Percentiles rank a stretch among this genome's conserved stretches.
These are phyloP conservation scores for Pholiota adiposa DNA, from an alignment of 1,284 basidiomycete species.

Conservation along the genomic window DNA sequence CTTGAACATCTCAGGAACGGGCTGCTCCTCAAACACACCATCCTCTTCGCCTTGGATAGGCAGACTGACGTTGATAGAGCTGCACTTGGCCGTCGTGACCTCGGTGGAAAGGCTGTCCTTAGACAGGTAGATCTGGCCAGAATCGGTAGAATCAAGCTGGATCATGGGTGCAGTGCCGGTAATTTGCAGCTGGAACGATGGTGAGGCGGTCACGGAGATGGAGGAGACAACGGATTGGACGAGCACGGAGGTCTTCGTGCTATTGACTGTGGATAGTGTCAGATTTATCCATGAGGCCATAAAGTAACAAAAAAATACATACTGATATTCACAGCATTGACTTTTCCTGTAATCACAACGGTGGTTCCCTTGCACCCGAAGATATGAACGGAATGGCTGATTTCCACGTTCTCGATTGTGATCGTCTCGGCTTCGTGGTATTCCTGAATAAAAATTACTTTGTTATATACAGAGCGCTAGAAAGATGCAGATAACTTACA, in stretches of 20 bases:
- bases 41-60: conserved; percentile 90
- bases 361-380: conserved; percentile 93
- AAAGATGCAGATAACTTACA: conserved; percentile 50
- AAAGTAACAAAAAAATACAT: conserved; percentile 37
- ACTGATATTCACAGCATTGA: conserved; percentile 94
- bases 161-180: conserved; percentile 91
- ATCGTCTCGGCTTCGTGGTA: conserved; percentile 90
- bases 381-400: conserved; percentile 89
- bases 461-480: neutral
- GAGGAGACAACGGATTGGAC: conserved; percentile 93
- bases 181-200: conserved; percentile 93
- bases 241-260: conserved; percentile 87
- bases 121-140: conserved; percentile 94
- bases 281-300: conserved; percentile 1
- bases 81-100: conserved; percentile 96
- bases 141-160: conserved; percentile 93
- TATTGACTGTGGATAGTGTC: conserved; percentile 66
- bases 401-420: conserved; percentile 78
- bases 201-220: conserved; percentile 87
- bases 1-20: conserved; percentile 96
- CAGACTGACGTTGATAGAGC: conserved; percentile 90
- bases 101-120: conserved; percentile 81
- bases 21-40: conserved; percentile 89
- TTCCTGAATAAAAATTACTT: conserved; percentile 61
- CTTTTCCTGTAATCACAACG: conserved; percentile 90